Conservation (phyloP, 768 basidiomycete species). For the Kwoniella pini region DNA sequence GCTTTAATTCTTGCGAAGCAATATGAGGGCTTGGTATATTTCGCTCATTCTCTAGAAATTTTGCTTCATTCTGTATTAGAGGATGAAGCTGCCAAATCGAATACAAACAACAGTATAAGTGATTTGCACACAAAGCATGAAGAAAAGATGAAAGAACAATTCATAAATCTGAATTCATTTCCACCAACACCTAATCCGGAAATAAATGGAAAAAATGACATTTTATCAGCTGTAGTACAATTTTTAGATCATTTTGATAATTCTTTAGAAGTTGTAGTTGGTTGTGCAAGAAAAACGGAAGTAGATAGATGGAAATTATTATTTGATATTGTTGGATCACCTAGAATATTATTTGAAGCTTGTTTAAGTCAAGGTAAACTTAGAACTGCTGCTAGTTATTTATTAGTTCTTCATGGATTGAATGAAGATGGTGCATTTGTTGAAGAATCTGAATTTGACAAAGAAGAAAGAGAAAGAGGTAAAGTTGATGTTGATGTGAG, state of each 20-base stretch:
- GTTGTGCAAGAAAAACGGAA: conserved; percentile 95
- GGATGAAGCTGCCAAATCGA: conserved; percentile 62
- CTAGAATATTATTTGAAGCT: conserved; percentile 83
- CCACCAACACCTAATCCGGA: background rate
- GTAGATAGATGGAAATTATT: conserved; percentile 83
- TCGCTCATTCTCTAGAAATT: conserved; percentile 90
- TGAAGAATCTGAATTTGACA: conserved; percentile 61
- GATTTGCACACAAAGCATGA: background rate
- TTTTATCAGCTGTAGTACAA: conserved; percentile 70
- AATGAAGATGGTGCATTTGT: conserved; percentile 43
- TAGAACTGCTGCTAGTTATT: conserved; percentile 86
- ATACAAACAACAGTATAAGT: background rate
- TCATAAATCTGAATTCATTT: background rate
- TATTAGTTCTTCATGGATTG: conserved; percentile 88
- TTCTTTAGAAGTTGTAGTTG: conserved; percentile 87
- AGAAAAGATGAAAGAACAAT: background rate
- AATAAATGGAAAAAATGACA: background rate
- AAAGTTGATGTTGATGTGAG: conserved; percentile 55
- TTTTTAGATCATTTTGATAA: conserved; percentile 94
- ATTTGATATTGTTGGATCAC: conserved; percentile 87
- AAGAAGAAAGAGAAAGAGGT: no score
- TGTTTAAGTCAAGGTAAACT: conserved; percentile 58
- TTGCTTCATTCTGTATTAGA: conserved; percentile 91
- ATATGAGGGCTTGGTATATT: conserved; percentile 86
- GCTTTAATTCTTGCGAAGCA: conserved; percentile 83